Percentiles rank a stretch among this genome's conserved stretches.
These are phyloP conservation scores for Aspergillus melleus DNA, from an alignment of 2,329 filamentous ascomycete species.

Conservation along the genomic window DNA sequence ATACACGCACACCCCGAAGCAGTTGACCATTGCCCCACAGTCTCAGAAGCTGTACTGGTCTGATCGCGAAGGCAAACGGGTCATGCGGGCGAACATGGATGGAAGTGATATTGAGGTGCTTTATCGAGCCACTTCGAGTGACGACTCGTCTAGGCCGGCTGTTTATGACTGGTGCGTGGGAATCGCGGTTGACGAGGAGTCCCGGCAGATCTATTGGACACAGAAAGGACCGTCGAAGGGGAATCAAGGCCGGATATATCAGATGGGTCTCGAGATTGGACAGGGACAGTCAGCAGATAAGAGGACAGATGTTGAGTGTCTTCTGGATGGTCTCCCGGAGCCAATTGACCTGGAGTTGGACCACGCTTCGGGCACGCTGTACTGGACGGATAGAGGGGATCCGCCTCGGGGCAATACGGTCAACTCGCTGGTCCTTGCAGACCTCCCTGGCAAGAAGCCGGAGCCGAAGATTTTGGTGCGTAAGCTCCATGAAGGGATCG, in stretches of 20 bases:
- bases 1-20: not conserved
- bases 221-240: not conserved
- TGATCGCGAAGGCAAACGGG: not conserved
- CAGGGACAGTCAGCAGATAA: not conserved
- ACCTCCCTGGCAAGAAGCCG: not conserved
- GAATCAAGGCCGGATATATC: not conserved
- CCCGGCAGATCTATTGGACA: not conserved
- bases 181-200: not conserved
- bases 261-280: not conserved
- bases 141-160: not conserved
- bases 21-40: not conserved
- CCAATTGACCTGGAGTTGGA: not conserved
- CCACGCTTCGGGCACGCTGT: not conserved
- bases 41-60: not conserved
- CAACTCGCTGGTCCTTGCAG: not conserved
- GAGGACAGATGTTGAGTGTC: not conserved
- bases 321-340: not conserved
- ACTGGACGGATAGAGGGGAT: not conserved
- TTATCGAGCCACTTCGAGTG: not conserved
- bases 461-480: conserved; percentile 11
- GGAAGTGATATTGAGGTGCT: not conserved
- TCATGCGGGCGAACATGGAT: not conserved
- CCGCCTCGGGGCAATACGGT: not conserved
- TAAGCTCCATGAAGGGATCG: conserved; percentile 15
- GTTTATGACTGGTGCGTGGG: not conserved